Percentiles rank a stretch among this genome's conserved stretches.
These are phyloP conservation scores for Bremia lactucae DNA, from an alignment of 352 stramenopile genomes.

Conservation along the genomic window DNA sequence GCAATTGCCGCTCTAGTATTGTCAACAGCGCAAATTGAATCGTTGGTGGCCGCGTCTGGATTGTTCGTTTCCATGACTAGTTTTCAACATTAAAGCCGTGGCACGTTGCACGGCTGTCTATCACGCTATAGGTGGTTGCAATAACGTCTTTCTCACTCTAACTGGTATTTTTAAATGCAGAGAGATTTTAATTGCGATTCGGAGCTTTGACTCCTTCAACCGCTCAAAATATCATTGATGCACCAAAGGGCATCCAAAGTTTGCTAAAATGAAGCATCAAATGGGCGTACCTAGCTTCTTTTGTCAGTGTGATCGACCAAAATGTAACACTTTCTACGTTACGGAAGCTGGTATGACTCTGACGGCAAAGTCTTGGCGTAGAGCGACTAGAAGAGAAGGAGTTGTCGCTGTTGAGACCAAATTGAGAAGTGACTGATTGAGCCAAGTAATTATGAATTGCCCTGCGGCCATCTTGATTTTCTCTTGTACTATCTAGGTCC, in stretches of 20 bases:
- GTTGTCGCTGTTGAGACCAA: too few relatives aligned
- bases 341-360: too few relatives aligned
- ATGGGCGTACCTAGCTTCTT: constrained; percentile 37
- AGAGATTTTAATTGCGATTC: constrained; percentile 33
- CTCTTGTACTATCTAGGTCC: too few relatives aligned
- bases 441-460: too few relatives aligned
- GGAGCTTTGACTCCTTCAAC: constrained; percentile 30
- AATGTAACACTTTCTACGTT: too few relatives aligned
- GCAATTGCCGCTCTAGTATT: constrained; percentile 42
- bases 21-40: constrained; percentile 41
- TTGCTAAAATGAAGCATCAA: constrained; percentile 36
- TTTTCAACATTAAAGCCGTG: constrained; percentile 39
- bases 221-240: constrained; percentile 28
- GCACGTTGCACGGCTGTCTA: constrained; percentile 21
- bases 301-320: constrained; percentile 34
- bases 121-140: constrained; percentile 10
- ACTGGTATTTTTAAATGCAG: too few relatives aligned
- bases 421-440: too few relatives aligned
- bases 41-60: constrained; percentile 25
- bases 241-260: constrained; percentile 28
- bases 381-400: too few relatives aligned
- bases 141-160: too few relatives aligned
- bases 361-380: too few relatives aligned
- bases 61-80: constrained; percentile 24
- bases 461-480: too few relatives aligned